Evolutionary conservation across 257 asterid species (phyloP).

Genomic region (Penstemon eatonii): DNA sequence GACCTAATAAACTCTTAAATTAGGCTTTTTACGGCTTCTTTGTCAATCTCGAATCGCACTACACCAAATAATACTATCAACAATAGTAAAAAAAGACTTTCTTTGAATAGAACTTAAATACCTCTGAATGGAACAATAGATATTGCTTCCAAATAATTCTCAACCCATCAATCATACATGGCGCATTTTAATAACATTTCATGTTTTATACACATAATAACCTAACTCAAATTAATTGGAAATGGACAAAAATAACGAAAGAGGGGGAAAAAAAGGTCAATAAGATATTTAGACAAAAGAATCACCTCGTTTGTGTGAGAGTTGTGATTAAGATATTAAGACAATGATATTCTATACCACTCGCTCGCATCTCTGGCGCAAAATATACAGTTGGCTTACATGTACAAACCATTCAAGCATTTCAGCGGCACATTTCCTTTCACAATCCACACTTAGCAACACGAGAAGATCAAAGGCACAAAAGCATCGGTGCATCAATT

Average conservation of each 20-base stretch:
- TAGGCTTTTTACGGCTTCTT: too few species aligned
- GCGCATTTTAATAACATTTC: conserved; percentile 22
- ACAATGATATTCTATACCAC: conserved; percentile 48
- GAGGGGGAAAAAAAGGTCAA: conserved; percentile 24
- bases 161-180: conserved; percentile 13
- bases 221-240: conserved; percentile 38
- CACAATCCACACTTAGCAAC: conserved; percentile 30
- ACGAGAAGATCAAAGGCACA: conserved; percentile 33
- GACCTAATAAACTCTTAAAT: too few species aligned
- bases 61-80: too few species aligned
- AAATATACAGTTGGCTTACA: conserved; percentile 47
- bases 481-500: conserved; percentile 20
- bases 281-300: conserved; percentile 15
- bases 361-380: conserved; percentile 37
- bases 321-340: conserved; percentile 37
- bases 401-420: conserved; percentile 39
- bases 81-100: too few species aligned
- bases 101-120: too few species aligned
- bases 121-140: neutral
- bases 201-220: conserved; percentile 34
- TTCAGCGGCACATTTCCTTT: conserved; percentile 37
- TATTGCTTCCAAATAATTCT: conserved; percentile 27
- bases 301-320: conserved; percentile 39
- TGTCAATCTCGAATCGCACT: too few species aligned
- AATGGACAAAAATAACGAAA: conserved; percentile 18